These are phyloP conservation scores for Metschnikowia santaceciliae DNA, from an alignment of 805 yeast genomes.

Conservation along the genomic window DNA sequence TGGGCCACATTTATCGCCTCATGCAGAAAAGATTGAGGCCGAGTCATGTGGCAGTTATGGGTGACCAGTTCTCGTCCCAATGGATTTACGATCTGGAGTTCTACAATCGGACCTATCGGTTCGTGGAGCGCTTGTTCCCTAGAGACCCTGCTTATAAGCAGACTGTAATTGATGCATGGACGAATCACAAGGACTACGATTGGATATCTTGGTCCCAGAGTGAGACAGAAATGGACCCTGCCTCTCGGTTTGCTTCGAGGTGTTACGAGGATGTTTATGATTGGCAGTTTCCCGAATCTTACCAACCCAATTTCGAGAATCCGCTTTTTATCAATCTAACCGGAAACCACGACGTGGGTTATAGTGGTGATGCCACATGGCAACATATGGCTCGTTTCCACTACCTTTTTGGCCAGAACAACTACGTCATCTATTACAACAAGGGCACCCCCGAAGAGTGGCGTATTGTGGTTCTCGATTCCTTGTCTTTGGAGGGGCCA, in stretches of 20 bases:
- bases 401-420: conserved; percentile 75
- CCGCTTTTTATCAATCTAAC: conserved; percentile 79
- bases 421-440: conserved; percentile 73
- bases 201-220: conserved; percentile 46
- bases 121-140: conserved; percentile 64
- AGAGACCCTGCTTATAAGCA: conserved; percentile 49
- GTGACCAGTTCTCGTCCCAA: conserved; percentile 89
- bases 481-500: conserved; percentile 86
- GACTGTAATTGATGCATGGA: conserved; percentile 45
- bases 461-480: conserved; percentile 84
- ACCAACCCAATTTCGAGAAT: conserved; percentile 40
- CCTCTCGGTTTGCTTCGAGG: conserved; percentile 32
- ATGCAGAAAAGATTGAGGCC: conserved; percentile 68
- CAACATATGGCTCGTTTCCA: conserved; percentile 83
- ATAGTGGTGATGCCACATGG: conserved; percentile 89
- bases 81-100: conserved; percentile 92
- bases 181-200: conserved; percentile 50
- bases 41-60: conserved; percentile 81
- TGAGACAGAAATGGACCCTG: conserved; percentile 38
- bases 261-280: conserved; percentile 56
- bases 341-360: conserved; percentile 96
- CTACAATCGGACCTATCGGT: conserved; percentile 71
- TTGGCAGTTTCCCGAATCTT: conserved; percentile 48
- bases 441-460: conserved; percentile 64
- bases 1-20: conserved; percentile 74